These are phyloP conservation scores for Stemphylium vesicarium DNA, from an alignment of 2,329 filamentous ascomycete genomes.

Conservation along the genomic window DNA sequence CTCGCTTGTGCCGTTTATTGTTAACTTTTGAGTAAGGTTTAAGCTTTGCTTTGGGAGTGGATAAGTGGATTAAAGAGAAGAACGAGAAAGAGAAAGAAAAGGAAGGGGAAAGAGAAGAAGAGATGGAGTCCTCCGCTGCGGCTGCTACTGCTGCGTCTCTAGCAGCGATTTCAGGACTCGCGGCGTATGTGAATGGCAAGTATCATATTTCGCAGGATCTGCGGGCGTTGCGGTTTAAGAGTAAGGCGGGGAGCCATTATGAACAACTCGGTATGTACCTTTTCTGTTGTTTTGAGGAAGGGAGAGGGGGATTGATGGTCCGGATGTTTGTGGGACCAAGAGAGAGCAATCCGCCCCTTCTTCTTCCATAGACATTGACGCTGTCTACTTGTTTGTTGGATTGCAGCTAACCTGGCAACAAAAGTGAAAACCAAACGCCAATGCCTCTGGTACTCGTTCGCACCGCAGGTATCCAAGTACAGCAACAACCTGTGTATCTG, in stretches of 20 bases:
- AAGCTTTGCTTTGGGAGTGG: background rate
- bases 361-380: no score
- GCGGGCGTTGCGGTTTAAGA: slow-evolving; percentile 49
- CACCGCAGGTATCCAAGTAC: slow-evolving; percentile 35
- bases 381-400: no score
- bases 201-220: slow-evolving; percentile 70
- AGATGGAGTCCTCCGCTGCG: slow-evolving; percentile 29
- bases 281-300: no score
- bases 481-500: slow-evolving; percentile 65
- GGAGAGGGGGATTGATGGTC: no score
- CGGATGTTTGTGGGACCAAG: no score
- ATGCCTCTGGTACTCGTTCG: slow-evolving; percentile 40
- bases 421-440: slow-evolving; percentile 50
- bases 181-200: slow-evolving; percentile 71
- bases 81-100: background rate
- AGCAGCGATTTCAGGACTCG: slow-evolving; percentile 47
- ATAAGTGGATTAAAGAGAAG: no score
- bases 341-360: background rate
- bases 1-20: no score
- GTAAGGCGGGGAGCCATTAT: slow-evolving; percentile 46
- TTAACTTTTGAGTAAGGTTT: no score
- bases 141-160: slow-evolving; percentile 36
- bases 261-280: slow-evolving; percentile 34
- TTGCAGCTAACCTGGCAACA: background rate
- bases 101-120: background rate